Evolutionary conservation across 139 green algal species (phyloP).

Genomic region (Pseudopediastrum boryanum): DNA sequence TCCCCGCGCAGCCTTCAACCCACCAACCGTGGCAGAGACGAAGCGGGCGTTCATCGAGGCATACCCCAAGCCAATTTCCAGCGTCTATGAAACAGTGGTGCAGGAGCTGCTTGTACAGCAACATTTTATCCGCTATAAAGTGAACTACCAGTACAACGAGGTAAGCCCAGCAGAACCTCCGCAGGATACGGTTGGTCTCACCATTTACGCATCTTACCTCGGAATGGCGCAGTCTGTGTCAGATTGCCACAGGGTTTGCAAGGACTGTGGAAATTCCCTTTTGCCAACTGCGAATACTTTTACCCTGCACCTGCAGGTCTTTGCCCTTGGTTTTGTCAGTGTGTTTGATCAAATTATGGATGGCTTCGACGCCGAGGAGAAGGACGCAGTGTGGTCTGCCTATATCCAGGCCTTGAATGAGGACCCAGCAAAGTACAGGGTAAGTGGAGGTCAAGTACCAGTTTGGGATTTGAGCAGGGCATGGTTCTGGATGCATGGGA

Average conservation of each 20-base stretch:
- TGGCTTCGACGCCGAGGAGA: slow-evolving; percentile 57
- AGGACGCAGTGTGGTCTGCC: slow-evolving; percentile 70
- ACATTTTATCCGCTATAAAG: slow-evolving; percentile 89
- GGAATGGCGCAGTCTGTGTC: no score
- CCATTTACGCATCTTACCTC: no score
- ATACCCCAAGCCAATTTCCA: slow-evolving; percentile 73
- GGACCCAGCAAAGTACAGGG: slow-evolving; percentile 70
- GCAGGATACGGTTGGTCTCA: no score
- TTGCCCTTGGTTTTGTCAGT: slow-evolving; percentile 85
- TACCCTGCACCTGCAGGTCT: slow-evolving; percentile 64
- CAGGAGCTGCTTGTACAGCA: slow-evolving; percentile 94
- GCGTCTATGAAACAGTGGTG: slow-evolving; percentile 87
- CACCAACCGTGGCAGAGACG: slow-evolving; percentile 69
- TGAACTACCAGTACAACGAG: slow-evolving; percentile 88
- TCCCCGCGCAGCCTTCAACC: slow-evolving; percentile 17
- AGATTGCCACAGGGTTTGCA: no score
- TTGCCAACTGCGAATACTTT: no score
- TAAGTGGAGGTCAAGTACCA: not conserved
- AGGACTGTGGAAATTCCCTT: no score
- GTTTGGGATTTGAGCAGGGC: slow-evolving; percentile 12
- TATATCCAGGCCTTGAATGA: slow-evolving; percentile 84
- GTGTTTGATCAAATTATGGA: slow-evolving; percentile 93
- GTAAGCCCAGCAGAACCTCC: no score
- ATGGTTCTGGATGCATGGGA: slow-evolving; percentile 1
- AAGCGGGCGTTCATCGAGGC: slow-evolving; percentile 67